Percentiles rank a stretch among this genome's conserved stretches.
These are phyloP conservation scores for Chlamydomonas schloesseri DNA, from an alignment of 139 green algal genomes.

Conservation along the genomic window DNA sequence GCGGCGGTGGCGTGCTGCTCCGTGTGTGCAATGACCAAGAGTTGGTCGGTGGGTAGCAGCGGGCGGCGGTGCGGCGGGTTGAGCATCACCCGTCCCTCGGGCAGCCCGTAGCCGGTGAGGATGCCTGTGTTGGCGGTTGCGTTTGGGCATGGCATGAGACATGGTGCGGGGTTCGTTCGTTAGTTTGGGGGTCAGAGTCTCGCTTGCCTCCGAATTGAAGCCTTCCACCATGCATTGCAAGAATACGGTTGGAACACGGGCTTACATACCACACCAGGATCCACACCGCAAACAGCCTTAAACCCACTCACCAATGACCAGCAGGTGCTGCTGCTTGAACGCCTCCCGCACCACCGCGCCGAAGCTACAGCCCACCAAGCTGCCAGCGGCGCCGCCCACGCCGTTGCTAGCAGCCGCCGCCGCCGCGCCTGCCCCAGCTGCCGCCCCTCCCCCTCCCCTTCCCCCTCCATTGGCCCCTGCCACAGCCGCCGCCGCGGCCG, in stretches of 20 bases:
- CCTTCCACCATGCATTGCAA: too few relatives aligned
- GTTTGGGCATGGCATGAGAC: not conserved
- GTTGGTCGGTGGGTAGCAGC: not conserved
- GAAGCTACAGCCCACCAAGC: conserved; percentile 18
- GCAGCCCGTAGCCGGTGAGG: not conserved
- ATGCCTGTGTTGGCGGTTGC: not conserved
- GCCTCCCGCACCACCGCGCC: conserved; percentile 7
- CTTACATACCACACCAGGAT: too few relatives aligned
- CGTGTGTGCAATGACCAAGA: conserved; percentile 16
- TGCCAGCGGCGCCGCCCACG: not conserved
- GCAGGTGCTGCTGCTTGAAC: conserved; percentile 34
- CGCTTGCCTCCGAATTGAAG: too few relatives aligned
- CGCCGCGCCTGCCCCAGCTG: not conserved
- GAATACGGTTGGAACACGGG: too few relatives aligned
- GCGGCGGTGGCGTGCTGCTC: not conserved
- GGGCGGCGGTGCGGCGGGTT: conserved; percentile 18
- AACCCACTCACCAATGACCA: conserved; percentile 44
- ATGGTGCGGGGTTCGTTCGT: too few relatives aligned
- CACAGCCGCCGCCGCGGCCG: not conserved
- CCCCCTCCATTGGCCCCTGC: too few relatives aligned
- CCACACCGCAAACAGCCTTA: too few relatives aligned
- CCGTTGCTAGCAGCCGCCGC: not conserved
- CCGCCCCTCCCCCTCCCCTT: too few relatives aligned
- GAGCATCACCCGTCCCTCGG: conserved; percentile 4
- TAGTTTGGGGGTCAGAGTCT: too few relatives aligned